A percentile compares a stretch with the other conserved stretches of the same genome.
Conservation (phyloP, 2,329 filamentous ascomycete species). For the Sclerotinia sclerotiorum region DNA sequence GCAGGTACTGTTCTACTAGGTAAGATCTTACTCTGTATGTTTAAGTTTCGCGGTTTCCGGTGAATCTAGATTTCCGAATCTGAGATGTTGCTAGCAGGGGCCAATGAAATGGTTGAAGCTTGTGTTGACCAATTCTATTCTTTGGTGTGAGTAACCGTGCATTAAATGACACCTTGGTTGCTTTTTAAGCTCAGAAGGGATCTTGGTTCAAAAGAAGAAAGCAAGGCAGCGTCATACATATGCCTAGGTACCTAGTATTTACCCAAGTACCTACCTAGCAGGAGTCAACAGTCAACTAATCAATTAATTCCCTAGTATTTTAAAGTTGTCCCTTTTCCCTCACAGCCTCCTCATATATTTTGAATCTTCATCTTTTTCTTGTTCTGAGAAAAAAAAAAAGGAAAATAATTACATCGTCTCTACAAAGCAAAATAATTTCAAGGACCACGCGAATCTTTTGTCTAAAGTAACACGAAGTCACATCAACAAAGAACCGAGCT, state of each 20-base stretch:
- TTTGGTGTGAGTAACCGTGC: background rate
- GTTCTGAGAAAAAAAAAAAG: background rate
- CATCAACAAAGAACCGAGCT: background rate
- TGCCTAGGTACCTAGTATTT: too few relatives aligned
- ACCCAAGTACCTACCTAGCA: too few relatives aligned
- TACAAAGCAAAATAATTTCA: background rate
- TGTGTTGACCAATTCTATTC: too few relatives aligned
- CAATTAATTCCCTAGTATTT: background rate
- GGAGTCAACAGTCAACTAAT: too few relatives aligned
- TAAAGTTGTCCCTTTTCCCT: background rate
- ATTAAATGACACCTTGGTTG: background rate
- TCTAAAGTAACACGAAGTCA: background rate
- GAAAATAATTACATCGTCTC: too few relatives aligned
- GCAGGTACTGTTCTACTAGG: too few relatives aligned
- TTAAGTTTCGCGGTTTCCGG: too few relatives aligned
- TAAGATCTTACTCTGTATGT: too few relatives aligned
- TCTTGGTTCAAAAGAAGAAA: slow-evolving; percentile 10
- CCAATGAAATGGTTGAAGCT: too few relatives aligned
- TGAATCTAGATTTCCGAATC: too few relatives aligned
- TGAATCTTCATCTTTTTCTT: background rate
- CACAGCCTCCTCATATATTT: background rate
- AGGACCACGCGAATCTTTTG: background rate
- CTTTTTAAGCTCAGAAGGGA: background rate
- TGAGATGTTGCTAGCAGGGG: too few relatives aligned
- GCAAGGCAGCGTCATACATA: slow-evolving; percentile 21